Percentiles rank a stretch among this genome's conserved stretches.
These are phyloP conservation scores for Babesia ovis DNA, from an alignment of 169 alveolate genomes.

Conservation along the genomic window DNA sequence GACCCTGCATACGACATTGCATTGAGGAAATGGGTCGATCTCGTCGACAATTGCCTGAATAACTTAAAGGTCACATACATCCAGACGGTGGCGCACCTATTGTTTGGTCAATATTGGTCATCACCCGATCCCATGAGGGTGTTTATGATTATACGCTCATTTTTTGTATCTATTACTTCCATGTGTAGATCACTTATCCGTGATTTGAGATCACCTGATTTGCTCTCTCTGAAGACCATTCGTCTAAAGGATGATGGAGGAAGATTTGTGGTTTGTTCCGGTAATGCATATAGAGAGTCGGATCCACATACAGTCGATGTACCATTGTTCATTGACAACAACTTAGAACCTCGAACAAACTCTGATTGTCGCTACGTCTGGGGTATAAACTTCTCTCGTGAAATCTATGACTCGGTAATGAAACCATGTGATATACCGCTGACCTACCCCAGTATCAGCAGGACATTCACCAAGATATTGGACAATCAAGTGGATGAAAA, in stretches of 20 bases:
- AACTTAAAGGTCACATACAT: slow-evolving; percentile 8
- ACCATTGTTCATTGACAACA: neutral
- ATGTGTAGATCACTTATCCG: neutral
- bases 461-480: neutral
- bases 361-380: neutral
- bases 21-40: neutral
- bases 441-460: neutral
- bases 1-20: neutral
- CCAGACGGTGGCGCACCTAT: slow-evolving; percentile 39
- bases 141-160: slow-evolving; percentile 24
- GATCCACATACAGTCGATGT: neutral
- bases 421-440: neutral
- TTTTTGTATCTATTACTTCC: slow-evolving; percentile 21
- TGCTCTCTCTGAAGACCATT: neutral
- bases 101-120: slow-evolving; percentile 33
- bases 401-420: neutral
- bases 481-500: neutral
- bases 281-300: neutral
- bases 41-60: slow-evolving; percentile 5
- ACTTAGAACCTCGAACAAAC: neutral
- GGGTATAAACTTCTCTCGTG: neutral
- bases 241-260: neutral
- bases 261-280: neutral
- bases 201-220: neutral
- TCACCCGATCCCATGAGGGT: slow-evolving; percentile 43